Conservation (phyloP, 345 rosid species). For the Moricandia moricandioides region DNA sequence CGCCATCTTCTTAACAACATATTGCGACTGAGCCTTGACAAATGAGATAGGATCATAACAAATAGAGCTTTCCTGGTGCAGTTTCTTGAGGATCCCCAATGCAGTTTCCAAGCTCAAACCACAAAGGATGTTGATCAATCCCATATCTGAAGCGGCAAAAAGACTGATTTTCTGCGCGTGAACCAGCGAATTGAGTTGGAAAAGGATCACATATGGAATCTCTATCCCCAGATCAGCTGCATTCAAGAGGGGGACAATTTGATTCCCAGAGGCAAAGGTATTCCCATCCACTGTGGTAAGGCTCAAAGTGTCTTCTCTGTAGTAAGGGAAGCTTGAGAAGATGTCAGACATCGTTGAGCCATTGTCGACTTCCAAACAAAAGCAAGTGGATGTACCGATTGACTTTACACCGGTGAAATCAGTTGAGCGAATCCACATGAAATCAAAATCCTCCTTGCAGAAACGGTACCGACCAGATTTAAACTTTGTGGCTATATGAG, state of each 20-base stretch:
- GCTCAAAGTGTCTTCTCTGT: constrained; percentile 39
- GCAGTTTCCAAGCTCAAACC: constrained; percentile 49
- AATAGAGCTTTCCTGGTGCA: constrained; percentile 57
- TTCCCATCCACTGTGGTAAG: constrained; percentile 44
- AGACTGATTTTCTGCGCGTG: constrained; percentile 77
- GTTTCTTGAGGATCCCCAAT: constrained; percentile 54
- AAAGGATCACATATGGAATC: constrained; percentile 68
- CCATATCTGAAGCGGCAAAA: constrained; percentile 43
- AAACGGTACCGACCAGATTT: constrained; percentile 56
- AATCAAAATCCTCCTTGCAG: constrained; percentile 85
- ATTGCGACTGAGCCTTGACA: constrained; percentile 46
- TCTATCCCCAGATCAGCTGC: constrained; percentile 32
- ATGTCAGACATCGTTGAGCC: constrained; percentile 44
- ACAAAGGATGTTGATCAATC: constrained; percentile 47
- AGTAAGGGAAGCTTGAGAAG: constrained; percentile 55
- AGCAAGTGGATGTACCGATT: constrained; percentile 62
- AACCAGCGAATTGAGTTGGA: constrained; percentile 76
- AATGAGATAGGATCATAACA: constrained; percentile 65
- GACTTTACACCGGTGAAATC: constrained; percentile 69
- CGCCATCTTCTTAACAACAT: constrained; percentile 39
- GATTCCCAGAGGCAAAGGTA: constrained; percentile 45
- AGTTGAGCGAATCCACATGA: constrained; percentile 79
- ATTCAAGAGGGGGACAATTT: constrained; percentile 64
- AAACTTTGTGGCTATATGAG: constrained; percentile 53
- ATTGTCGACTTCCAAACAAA: constrained; percentile 54